Base-by-base conservation (phyloP, 805 yeast genomes). In the Metschnikowia drakensbergensis region DNA sequence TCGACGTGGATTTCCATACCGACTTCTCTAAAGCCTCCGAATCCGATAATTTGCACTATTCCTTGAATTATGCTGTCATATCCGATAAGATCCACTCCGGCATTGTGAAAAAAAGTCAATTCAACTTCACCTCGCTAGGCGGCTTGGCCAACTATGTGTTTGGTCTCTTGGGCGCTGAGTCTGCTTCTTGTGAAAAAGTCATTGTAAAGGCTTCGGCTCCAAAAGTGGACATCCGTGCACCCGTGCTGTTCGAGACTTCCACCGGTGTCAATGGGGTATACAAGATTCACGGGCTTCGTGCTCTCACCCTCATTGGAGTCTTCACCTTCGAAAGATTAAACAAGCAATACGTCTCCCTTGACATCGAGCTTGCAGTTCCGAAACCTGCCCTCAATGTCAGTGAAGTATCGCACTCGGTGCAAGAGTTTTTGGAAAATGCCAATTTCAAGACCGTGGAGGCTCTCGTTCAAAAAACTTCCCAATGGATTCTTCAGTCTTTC, bases 371-470 rank as follows among this genome's bases (percentile, higher is more conserved):
- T 54, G 59, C 59, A 2, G 53, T 74, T 22, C 54, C 61, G 34
- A 45, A 43, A n/a, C 51, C 58, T 17, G 46, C 53, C 22, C 43
- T 61, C 43, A 47, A 31, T 17, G 54, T 55, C 33, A 55, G 61
- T 4, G 52, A 60, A 25, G 58, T 67, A 13, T 57, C 63, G n/a
- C 69, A 75, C 41, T 63, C 72, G 30, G 70, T 79, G 37, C 68
- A 69, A 46, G 50, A 58, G 3, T 87, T 83, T 58, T 86, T 89
- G n/a, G 96, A 87, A 59, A 62, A 61, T n/a, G 79, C 96, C 1
- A 81, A 82, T 53, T 94, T 88, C 70, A 85, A 88, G 59, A 94
- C 99, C 0, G 95, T 94, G 1, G 99, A 94, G 63, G 97, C 97
- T 0, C 74, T 94, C 41, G 96, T 88, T 3, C 78, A 82, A 50